Base-by-base conservation (phyloP, 768 basidiomycete species). In the Podaxis carcinomalis region DNA sequence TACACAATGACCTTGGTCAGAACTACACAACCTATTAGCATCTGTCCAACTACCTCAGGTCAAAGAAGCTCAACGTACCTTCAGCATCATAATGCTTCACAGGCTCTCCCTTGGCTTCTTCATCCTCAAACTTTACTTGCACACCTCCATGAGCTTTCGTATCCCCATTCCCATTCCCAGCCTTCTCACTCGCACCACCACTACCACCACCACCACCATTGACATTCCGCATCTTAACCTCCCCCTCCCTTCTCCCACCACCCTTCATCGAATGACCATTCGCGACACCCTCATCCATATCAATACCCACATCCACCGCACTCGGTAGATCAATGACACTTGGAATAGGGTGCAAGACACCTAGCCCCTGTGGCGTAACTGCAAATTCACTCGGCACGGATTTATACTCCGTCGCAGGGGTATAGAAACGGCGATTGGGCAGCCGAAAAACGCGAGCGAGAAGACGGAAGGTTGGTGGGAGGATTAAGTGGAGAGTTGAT, bases 1-100 rank as follows among this genome's bases (percentile, higher is more conserved):
- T 98, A 96, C 4, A 95, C 94, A 47, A 93, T 85, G 11, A 95
- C 86, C 76, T 95, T 95, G 27, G 93, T 95, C 63, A 95, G 73
- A 6, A 95, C 93, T 93, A 50, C 11, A 44, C 39, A 37, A 63
- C 49, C 65, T 37, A 10, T 25, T 42, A n/a, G 13, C 35, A 64
- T 51, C 46, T 61, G 19, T 19, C 42, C 16, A 44, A 44, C 42
- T 19, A 44, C 42, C 42, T 32, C 32, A 9, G 32, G 32, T 35
- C 36, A 36, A 19, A 16, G 39, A 57, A 46, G 39, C n/a, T n/a
- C n/a, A n/a, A 77, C 85, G 64, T 59, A 92, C 92, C 92, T 73
- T 92, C 91, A 11, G 89, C 92, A 74, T 93, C 93, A 66, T 93
- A 92, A 74, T 90, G 91, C 60, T 86, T 90, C 46, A 86, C 72